These are phyloP conservation scores for Camellia lanceoleosa DNA, from an alignment of 148 eudicot genomes.

Conservation along the genomic window DNA sequence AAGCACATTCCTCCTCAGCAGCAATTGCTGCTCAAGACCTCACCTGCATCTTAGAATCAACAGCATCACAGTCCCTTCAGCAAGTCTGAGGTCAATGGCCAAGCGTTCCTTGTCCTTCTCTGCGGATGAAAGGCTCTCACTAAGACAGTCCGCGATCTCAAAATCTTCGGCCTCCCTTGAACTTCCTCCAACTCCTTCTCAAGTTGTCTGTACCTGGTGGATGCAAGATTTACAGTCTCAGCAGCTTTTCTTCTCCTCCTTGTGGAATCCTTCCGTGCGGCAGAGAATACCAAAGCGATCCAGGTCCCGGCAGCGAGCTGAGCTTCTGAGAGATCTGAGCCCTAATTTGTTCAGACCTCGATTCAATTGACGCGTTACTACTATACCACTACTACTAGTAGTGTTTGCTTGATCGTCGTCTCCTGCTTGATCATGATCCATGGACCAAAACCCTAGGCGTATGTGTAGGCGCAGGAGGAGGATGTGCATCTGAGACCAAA, in stretches of 20 bases:
- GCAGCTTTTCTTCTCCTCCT: slow-evolving; percentile 66
- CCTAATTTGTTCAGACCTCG: slow-evolving; percentile 44
- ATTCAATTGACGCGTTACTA: slow-evolving; percentile 26
- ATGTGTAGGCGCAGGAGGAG: neutral
- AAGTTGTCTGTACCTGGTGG: slow-evolving; percentile 46
- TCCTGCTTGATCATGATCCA: slow-evolving; percentile 12
- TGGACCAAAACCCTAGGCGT: neutral
- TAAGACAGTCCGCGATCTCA: slow-evolving; percentile 66
- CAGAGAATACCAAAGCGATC: slow-evolving; percentile 48
- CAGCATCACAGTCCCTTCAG: slow-evolving; percentile 59
- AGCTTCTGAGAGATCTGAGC: slow-evolving; percentile 47
- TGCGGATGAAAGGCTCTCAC: slow-evolving; percentile 63
- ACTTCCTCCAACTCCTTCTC: slow-evolving; percentile 76
- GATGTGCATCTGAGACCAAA: slow-evolving; percentile 1
- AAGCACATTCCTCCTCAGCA: slow-evolving; percentile 63
- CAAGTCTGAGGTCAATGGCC: slow-evolving; percentile 42
- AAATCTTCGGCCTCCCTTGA: slow-evolving; percentile 82
- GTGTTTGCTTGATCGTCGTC: slow-evolving; percentile 16
- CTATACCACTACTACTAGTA: no score
- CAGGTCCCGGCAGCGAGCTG: slow-evolving; percentile 31
- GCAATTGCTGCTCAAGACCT: slow-evolving; percentile 55
- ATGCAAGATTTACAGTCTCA: slow-evolving; percentile 44
- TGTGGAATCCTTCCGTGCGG: slow-evolving; percentile 47
- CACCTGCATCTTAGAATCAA: slow-evolving; percentile 65
- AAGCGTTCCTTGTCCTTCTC: slow-evolving; percentile 57